Evolutionary conservation across 192 early-diverging fungal species (phyloP).

Genomic region (Nowakowskiella sp.): DNA sequence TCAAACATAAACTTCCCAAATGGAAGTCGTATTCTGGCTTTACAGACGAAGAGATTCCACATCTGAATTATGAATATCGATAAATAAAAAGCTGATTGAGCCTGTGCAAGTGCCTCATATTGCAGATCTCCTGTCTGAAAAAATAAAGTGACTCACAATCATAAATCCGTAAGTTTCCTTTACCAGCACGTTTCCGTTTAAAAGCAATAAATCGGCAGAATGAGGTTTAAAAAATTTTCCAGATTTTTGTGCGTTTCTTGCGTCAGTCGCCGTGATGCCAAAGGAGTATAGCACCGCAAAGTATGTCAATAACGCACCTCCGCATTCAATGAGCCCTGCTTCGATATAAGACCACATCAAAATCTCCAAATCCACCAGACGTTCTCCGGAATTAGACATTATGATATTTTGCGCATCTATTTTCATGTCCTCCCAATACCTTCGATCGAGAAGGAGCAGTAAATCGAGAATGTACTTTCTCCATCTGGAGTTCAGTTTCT

Average conservation of each 20-base stretch:
- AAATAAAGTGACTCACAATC: neutral
- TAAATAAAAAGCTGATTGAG: conserved; percentile 70
- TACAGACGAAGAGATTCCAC: conserved; percentile 92
- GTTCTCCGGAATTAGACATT: conserved; percentile 47
- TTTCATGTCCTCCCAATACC: neutral
- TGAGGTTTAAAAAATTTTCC: conserved; percentile 36
- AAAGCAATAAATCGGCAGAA: conserved; percentile 19
- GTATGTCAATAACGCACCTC: conserved; percentile 60
- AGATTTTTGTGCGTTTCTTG: conserved; percentile 31
- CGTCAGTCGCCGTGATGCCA: conserved; percentile 56
- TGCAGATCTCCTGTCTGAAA: conserved; percentile 43
- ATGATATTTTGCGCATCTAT: neutral
- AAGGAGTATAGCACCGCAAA: conserved; percentile 68
- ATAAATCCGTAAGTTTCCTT: conserved; percentile 3
- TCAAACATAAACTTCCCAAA: conserved; percentile 75
- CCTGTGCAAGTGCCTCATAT: conserved; percentile 62
- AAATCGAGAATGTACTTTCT: neutral
- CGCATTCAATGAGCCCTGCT: conserved; percentile 67
- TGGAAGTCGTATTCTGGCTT: conserved; percentile 66
- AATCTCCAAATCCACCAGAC: conserved; percentile 81
- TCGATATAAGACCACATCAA: conserved; percentile 86
- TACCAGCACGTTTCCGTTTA: conserved; percentile 29
- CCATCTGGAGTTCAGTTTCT: neutral
- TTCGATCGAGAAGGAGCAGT: neutral
- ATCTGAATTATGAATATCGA: conserved; percentile 80